phyloP scores from a whole-genome alignment of 768 basidiomycete genomes.

The Chalciporus pseudorubinellus region DNA sequence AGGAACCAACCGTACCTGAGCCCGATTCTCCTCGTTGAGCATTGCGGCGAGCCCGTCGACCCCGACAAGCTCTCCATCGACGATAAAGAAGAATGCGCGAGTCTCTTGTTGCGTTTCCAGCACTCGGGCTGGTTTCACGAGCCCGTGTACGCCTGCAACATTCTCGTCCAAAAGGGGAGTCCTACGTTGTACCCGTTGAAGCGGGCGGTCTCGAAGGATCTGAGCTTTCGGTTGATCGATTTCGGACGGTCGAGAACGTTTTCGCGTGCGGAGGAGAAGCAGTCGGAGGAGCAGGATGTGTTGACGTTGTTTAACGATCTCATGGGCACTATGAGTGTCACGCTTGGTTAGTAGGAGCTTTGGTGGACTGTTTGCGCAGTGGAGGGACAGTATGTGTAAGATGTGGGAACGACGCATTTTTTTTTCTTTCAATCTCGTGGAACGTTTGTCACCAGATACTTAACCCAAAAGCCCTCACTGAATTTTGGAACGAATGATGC shows the following conservation, averaged over 20 bases:
- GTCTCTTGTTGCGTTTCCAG: constrained; percentile 42
- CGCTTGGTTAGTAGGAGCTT: too few relatives aligned
- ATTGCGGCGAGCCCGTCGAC: constrained; percentile 41
- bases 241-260: constrained; percentile 41
- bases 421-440: too few relatives aligned
- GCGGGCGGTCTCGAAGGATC: constrained; percentile 2
- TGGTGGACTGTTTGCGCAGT: too few relatives aligned
- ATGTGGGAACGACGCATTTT: too few relatives aligned
- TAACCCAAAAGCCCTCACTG: too few relatives aligned
- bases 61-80: constrained; percentile 32
- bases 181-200: constrained; percentile 27
- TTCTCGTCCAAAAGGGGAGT: constrained; percentile 43
- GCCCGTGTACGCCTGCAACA: constrained; percentile 43
- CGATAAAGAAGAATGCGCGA: constrained; percentile 39
- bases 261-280: neutral
- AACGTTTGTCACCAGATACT: too few relatives aligned
- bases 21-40: constrained; percentile 47
- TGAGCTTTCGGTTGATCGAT: constrained; percentile 50
- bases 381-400: too few relatives aligned
- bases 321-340: neutral
- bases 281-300: neutral
- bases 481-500: too few relatives aligned
- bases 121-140: constrained; percentile 37
- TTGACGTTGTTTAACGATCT: constrained; percentile 5
- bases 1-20: constrained; percentile 25